Conservation (phyloP, 2,329 filamentous ascomycete species). For the Aquanectria penicillioides region DNA sequence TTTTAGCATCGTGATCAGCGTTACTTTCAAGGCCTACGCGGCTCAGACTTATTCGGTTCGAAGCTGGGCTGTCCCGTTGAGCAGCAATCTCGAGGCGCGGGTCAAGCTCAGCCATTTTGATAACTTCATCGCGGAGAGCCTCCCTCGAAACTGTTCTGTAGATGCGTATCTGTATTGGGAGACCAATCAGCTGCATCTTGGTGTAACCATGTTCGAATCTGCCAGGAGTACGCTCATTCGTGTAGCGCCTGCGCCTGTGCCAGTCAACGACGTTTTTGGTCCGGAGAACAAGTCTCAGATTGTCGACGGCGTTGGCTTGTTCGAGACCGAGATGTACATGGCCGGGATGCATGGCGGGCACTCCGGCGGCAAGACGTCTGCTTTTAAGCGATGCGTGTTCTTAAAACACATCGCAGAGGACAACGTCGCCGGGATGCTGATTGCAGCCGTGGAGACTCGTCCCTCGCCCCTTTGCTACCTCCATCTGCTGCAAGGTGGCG, state of each 20-base stretch:
- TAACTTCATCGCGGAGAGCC: constrained; percentile 47
- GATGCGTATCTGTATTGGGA: constrained; percentile 68
- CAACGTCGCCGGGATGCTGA: constrained; percentile 49
- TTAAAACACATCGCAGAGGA: constrained; percentile 57
- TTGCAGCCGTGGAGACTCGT: constrained; percentile 56
- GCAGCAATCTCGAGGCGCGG: constrained; percentile 38
- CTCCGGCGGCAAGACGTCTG: constrained; percentile 66
- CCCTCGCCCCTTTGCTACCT: constrained; percentile 68
- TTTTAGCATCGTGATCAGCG: constrained; percentile 65
- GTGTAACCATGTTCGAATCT: constrained; percentile 60
- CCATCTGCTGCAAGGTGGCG: constrained; percentile 70
- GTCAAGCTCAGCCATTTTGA: constrained; percentile 53
- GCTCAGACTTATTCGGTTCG: constrained; percentile 53
- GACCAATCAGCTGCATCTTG: constrained; percentile 56
- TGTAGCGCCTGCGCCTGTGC: constrained; percentile 18
- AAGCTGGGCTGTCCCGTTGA: constrained; percentile 53
- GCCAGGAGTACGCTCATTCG: constrained; percentile 34
- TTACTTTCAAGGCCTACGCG: constrained; percentile 58
- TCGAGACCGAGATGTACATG: constrained; percentile 70
- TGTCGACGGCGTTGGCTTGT: constrained; percentile 61
- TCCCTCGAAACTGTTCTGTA: constrained; percentile 56
- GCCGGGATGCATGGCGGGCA: constrained; percentile 68
- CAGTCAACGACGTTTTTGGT: constrained; percentile 44
- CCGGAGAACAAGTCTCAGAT: constrained; percentile 42
- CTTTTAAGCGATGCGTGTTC: constrained; percentile 73